These are phyloP conservation scores for Megacollybia marginata DNA, from an alignment of 768 basidiomycete genomes.

Conservation along the genomic window DNA sequence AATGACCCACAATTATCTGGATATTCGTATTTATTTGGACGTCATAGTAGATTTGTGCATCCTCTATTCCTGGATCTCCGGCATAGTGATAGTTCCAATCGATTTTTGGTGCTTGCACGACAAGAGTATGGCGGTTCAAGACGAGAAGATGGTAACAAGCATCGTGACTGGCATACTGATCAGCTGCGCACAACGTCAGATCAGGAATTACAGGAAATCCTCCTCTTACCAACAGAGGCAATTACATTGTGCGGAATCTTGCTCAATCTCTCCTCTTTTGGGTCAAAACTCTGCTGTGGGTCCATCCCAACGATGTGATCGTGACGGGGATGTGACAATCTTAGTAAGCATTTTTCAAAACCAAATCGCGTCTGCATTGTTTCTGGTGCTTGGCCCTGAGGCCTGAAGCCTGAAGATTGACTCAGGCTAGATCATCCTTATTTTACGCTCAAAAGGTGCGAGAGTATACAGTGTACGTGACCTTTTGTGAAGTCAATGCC, in stretches of 20 bases:
- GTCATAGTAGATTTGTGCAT: too few species aligned
- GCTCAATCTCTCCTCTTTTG: not conserved
- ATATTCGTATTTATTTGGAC: not conserved
- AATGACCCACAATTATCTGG: slow-evolving; percentile 18
- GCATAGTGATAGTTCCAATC: slow-evolving; percentile 4
- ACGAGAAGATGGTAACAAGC: not conserved
- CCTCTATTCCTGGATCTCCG: too few species aligned
- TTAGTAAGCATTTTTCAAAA: too few species aligned
- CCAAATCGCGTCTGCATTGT: too few species aligned
- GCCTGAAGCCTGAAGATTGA: too few species aligned
- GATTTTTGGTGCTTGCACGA: slow-evolving; percentile 8
- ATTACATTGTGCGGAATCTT: slow-evolving; percentile 9
- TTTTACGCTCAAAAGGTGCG: too few species aligned
- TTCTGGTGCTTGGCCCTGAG: too few species aligned
- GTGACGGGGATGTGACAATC: not conserved
- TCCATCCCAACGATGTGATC: not conserved
- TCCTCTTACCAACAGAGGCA: slow-evolving; percentile 9
- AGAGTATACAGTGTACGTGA: too few species aligned
- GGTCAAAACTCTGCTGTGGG: not conserved
- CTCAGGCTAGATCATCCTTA: too few species aligned
- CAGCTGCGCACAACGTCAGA: not conserved
- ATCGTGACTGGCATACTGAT: not conserved
- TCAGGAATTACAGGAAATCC: slow-evolving; percentile 2
- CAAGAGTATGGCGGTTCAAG: slow-evolving; percentile 8
- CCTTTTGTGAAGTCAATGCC: too few species aligned